Conservation (phyloP, 1,284 basidiomycete genomes). For the Tranzscheliella williamsii region DNA sequence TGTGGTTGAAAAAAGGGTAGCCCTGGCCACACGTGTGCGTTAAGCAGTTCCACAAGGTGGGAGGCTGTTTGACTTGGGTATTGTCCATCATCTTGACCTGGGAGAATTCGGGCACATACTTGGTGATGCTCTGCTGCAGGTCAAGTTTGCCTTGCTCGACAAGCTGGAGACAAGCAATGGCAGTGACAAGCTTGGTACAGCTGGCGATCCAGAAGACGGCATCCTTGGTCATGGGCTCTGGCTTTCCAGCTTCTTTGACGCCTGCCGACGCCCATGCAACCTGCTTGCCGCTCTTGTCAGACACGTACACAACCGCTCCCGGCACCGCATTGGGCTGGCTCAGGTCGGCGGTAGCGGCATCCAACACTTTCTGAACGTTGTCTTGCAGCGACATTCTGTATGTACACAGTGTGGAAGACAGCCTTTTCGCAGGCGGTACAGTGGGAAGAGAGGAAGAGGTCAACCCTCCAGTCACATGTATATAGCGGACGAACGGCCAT, state of each 20-base stretch:
- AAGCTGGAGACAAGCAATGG: constrained; percentile 57
- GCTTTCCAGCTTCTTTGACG: constrained; percentile 31
- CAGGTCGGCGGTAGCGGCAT: constrained; percentile 15
- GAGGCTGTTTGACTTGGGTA: constrained; percentile 28
- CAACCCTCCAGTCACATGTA: no score
- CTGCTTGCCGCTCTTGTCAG: constrained; percentile 43
- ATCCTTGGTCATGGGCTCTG: constrained; percentile 42
- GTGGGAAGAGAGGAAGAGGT: no score
- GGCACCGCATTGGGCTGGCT: constrained; percentile 26
- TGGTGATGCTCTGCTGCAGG: constrained; percentile 45
- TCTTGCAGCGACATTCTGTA: constrained; percentile 24
- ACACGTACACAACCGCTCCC: constrained; percentile 44
- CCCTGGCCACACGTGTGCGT: constrained; percentile 34
- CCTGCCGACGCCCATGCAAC: constrained; percentile 42
- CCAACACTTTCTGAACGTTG: constrained; percentile 20
- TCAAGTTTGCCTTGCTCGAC: constrained; percentile 53
- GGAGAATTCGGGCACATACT: constrained; percentile 50
- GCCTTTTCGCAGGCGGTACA: no score
- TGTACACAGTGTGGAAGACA: no score
- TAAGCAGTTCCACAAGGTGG: constrained; percentile 39
- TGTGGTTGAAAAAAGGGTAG: constrained; percentile 41
- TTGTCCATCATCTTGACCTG: constrained; percentile 34
- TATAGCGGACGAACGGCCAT: no score
- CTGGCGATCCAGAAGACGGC: constrained; percentile 47
- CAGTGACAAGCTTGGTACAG: constrained; percentile 59